phyloP scores from a whole-genome alignment of 169 alveolate species.

The Eimeria necatrix region DNA sequence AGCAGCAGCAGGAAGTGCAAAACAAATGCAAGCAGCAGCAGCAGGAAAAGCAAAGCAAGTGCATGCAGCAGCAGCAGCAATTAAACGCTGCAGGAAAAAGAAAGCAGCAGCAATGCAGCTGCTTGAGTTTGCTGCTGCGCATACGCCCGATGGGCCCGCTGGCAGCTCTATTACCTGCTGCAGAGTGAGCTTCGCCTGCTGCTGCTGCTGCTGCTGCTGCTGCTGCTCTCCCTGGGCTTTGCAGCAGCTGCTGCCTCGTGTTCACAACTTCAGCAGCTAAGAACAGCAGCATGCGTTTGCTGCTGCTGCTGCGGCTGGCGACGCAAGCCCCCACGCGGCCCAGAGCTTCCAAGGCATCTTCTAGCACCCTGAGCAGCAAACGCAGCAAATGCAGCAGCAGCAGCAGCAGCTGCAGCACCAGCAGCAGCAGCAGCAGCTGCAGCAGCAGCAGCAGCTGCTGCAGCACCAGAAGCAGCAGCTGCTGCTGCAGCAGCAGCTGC shows the following conservation, averaged over 20 bases:
- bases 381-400: background rate
- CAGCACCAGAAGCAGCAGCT: background rate
- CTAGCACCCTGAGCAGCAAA: conserved; percentile 16
- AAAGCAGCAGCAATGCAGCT: too few relatives aligned
- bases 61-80: conserved; percentile 12
- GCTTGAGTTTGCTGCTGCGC: too few relatives aligned
- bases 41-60: background rate
- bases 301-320: conserved; percentile 61
- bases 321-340: background rate
- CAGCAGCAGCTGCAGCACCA: background rate
- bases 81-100: background rate
- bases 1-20: background rate
- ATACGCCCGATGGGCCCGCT: background rate
- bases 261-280: conserved; percentile 22
- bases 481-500: background rate
- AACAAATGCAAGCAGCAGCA: background rate
- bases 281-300: conserved; percentile 47
- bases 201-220: conserved; percentile 35
- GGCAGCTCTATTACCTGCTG: background rate
- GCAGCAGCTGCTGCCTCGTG: conserved; percentile 54
- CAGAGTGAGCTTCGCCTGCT: background rate
- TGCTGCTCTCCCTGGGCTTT: background rate
- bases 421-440: background rate
- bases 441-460: background rate
- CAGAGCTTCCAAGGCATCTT: conserved; percentile 25